Evolutionary conservation across 805 yeast genomes (phyloP), one percentile per base, ranked within the genome.

Genomic region (Pichia membranifaciens): DNA sequence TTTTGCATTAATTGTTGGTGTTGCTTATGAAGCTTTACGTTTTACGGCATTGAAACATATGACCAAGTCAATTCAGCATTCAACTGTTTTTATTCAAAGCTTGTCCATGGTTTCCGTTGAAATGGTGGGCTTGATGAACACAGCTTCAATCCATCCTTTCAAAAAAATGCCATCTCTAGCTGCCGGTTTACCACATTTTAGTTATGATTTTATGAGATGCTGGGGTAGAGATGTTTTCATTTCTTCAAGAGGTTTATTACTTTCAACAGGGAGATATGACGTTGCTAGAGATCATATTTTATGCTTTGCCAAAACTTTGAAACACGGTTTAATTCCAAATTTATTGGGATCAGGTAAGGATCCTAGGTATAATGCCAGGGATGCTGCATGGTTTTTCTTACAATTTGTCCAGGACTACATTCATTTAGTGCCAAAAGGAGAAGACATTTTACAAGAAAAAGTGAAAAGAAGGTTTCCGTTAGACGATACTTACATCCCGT

Each of bases 221-320:
- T 91, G 99, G 99, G 99, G 99, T 20, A 77, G 99, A 60, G 99
- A 91, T 66, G 95, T 89, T 0, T 93, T 93, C 62, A 84, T 91
- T 40, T 77, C 96, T 0, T 73, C 85, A 38, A 72, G 96, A 51
- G 99, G 99, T 0, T 71, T 91, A 42, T 67, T 89, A 47, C 68
- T 89, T 21, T 82, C 85, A 1, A 77, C 96, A 0, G 90, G 84
- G 10, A 73, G 98, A 47, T 80, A 62, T 59, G 87, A 84, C 0
- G 88, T 82, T 39, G 97, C 97, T 1, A 82, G 75, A 58, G 61
- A 67, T 35, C 99, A 91, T 62, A 87, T 91, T 51, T 66, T 90
- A 41, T 85, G 84, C 8, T 91, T 89, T 70, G 98, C 95, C 0
- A 77, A 85, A 53, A 91, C 97, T 4, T 74, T 90, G 60, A 91